A percentile compares a stretch with the other conserved stretches of the same genome.
Evolutionary conservation across 805 yeast species (phyloP).

Genomic region (Hanseniaspora lindneri): DNA sequence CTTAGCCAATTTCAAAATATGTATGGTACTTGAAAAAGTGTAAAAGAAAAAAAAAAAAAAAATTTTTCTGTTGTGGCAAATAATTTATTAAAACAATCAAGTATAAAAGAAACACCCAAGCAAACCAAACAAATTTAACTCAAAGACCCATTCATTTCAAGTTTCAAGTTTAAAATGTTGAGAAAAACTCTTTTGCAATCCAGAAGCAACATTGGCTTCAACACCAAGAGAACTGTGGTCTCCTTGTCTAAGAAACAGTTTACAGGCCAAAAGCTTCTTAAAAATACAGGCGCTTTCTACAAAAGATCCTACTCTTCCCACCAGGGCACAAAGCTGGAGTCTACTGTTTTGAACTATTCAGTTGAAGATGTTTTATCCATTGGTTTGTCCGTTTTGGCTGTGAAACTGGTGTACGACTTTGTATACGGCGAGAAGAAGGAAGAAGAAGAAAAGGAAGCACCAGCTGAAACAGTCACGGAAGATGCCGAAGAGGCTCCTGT

Average conservation of each 20-base stretch:
- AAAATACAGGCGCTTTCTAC: neutral
- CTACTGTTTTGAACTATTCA: slow-evolving; percentile 2
- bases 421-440: neutral
- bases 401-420: slow-evolving; percentile 1
- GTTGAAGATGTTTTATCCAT: neutral
- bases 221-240: neutral
- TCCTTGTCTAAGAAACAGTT: neutral
- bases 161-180: too few species aligned
- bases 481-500: neutral
- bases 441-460: neutral
- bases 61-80: too few species aligned
- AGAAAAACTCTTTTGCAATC: neutral
- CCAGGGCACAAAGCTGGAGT: neutral
- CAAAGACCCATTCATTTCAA: too few species aligned
- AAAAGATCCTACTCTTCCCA: neutral
- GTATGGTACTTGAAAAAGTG: too few species aligned
- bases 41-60: too few species aligned
- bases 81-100: too few species aligned
- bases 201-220: neutral
- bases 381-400: slow-evolving; percentile 5
- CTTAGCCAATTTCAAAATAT: too few species aligned
- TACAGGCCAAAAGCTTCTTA: neutral
- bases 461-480: neutral
- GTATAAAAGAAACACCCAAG: too few species aligned
- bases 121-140: too few species aligned